Conservation (phyloP, 2,329 filamentous ascomycete genomes). For the Fusarium succisae region DNA sequence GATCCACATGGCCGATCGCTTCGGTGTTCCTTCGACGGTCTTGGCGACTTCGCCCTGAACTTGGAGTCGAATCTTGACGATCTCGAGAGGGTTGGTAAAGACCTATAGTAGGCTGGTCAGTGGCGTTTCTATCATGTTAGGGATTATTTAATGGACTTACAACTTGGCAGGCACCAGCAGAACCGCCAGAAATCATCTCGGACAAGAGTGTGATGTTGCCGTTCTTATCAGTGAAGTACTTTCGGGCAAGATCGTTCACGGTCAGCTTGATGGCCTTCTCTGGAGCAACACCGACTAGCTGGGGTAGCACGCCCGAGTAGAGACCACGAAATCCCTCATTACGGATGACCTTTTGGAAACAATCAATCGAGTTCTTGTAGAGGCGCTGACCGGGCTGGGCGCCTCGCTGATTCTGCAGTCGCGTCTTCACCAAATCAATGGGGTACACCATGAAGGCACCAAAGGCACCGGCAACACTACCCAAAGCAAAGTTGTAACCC, state of each 20-base stretch:
- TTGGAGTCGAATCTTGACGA: slow-evolving; percentile 98
- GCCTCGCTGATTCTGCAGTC: slow-evolving; percentile 95
- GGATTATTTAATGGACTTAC: slow-evolving; percentile 65
- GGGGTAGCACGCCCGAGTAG: slow-evolving; percentile 94
- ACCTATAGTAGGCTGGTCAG: slow-evolving; percentile 62
- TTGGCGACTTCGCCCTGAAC: slow-evolving; percentile 97
- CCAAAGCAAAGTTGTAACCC: slow-evolving; percentile 88
- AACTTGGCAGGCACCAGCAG: slow-evolving; percentile 94
- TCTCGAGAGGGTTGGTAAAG: slow-evolving; percentile 97
- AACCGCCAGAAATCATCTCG: slow-evolving; percentile 88
- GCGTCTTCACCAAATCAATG: slow-evolving; percentile 97
- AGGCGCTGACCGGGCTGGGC: slow-evolving; percentile 83
- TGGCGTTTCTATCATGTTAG: neutral
- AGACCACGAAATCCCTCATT: slow-evolving; percentile 91
- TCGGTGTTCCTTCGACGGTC: slow-evolving; percentile 80
- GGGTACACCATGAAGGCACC: slow-evolving; percentile 99
- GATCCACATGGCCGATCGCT: slow-evolving; percentile 97
- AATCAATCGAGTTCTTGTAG: slow-evolving; percentile 98
- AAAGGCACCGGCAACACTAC: slow-evolving; percentile 92
- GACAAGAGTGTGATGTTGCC: slow-evolving; percentile 75
- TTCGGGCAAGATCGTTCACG: slow-evolving; percentile 92
- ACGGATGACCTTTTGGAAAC: slow-evolving; percentile 88
- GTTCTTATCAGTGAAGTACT: slow-evolving; percentile 77
- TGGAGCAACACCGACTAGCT: slow-evolving; percentile 96
- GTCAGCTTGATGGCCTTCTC: slow-evolving; percentile 99